These are phyloP conservation scores for Carex scoparia DNA, from an alignment of 176 grass and related monocot species.

Conservation along the genomic window DNA sequence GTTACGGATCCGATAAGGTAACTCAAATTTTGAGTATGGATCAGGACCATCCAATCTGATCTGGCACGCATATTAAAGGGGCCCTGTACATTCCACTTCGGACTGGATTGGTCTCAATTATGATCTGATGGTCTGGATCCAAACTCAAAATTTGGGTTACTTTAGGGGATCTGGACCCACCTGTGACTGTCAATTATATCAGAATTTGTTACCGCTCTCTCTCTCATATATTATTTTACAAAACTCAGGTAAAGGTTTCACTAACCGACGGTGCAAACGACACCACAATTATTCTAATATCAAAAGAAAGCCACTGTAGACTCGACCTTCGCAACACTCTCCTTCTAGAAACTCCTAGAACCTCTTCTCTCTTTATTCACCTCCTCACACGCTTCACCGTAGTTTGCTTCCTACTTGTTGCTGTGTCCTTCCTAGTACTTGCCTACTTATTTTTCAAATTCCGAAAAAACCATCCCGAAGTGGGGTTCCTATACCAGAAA, in stretches of 20 bases:
- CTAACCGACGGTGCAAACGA: constrained; percentile 29
- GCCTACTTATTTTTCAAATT: constrained; percentile 47
- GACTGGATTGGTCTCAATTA: too few relatives aligned
- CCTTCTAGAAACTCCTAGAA: constrained; percentile 29
- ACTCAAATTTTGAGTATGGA: too few relatives aligned
- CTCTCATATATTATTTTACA: not conserved
- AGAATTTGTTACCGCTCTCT: not conserved
- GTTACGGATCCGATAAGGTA: too few relatives aligned
- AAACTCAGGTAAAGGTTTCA: constrained; percentile 53
- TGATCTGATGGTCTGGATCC: too few relatives aligned
- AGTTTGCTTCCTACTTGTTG: constrained; percentile 35
- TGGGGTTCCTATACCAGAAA: constrained; percentile 39
- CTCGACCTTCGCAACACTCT: constrained; percentile 46
- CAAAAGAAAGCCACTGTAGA: constrained; percentile 43
- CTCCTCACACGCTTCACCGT: constrained; percentile 32
- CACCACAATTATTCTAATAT: constrained; percentile 47
- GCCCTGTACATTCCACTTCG: too few relatives aligned
- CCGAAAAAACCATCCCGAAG: constrained; percentile 9
- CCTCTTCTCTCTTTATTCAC: constrained; percentile 3
- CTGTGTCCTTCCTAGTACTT: constrained; percentile 37
- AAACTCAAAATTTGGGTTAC: too few relatives aligned
- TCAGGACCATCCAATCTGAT: too few relatives aligned
- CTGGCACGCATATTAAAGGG: too few relatives aligned
- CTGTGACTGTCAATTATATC: not conserved
- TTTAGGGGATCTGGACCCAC: too few relatives aligned